Conservation (phyloP, 164 flowering plant species). For the Sedum album region DNA sequence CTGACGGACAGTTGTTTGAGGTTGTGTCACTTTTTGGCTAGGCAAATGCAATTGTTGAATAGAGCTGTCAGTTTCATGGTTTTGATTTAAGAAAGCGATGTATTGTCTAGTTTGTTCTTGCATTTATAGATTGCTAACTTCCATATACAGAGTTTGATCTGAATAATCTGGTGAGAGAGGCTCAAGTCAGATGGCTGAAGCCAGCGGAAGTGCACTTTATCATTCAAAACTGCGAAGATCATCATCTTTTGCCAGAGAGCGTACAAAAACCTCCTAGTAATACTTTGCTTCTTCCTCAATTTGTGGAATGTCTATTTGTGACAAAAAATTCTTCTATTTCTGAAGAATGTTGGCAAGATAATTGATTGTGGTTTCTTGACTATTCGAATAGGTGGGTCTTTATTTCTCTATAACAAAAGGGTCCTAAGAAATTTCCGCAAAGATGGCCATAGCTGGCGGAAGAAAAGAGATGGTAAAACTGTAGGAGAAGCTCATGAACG, state of each 20-base stretch:
- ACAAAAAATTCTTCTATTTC: not conserved
- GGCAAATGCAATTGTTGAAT: no score
- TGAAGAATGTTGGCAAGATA: not conserved
- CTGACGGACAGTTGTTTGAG: no score
- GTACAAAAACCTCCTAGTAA: conserved; percentile 59
- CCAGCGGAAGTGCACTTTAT: conserved; percentile 70
- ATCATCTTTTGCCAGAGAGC: conserved; percentile 28
- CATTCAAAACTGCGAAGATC: conserved; percentile 51
- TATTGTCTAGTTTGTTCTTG: no score
- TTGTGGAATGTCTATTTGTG: not conserved
- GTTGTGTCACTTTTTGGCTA: no score
- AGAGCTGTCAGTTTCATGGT: no score
- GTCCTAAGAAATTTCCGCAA: conserved; percentile 73
- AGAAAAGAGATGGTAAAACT: conserved; percentile 79
- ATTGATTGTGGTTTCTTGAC: conserved; percentile 9
- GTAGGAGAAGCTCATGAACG: conserved; percentile 97
- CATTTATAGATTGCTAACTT: no score
- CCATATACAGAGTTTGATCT: conserved; percentile 40
- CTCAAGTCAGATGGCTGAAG: conserved; percentile 71
- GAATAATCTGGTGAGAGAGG: conserved; percentile 46
- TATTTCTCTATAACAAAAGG: conserved; percentile 86
- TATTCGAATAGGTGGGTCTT: conserved; percentile 63
- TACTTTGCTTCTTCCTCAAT: not conserved
- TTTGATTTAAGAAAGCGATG: no score
- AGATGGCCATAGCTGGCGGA: conserved; percentile 93